phyloP scores from a whole-genome alignment of 345 rosid genomes.

The Linum trigynum region DNA sequence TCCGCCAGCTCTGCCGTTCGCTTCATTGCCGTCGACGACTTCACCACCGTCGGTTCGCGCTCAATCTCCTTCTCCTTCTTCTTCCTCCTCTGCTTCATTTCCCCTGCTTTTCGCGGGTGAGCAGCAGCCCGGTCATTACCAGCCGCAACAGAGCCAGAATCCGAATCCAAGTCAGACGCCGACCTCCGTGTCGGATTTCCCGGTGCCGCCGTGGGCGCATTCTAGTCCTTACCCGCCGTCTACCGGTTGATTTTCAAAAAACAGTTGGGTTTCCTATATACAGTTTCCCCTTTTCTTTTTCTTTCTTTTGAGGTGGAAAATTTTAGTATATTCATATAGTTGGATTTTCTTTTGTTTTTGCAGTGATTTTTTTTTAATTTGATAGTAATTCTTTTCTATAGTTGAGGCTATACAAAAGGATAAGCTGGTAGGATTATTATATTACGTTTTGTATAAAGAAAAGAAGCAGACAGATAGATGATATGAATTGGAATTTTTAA shows the following conservation, averaged over 20 bases:
- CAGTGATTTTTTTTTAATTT: too few species aligned
- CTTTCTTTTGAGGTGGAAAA: too few species aligned
- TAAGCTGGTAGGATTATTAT: too few species aligned
- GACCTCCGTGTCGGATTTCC: constrained; percentile 20
- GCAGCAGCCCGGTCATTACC: constrained; percentile 21
- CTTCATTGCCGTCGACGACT: constrained; percentile 16
- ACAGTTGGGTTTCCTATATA: not conserved
- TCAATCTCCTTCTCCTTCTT: constrained; percentile 2
- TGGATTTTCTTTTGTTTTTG: not conserved
- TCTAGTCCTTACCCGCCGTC: constrained; percentile 30
- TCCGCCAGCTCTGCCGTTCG: constrained; percentile 18
- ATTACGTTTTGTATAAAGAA: too few species aligned
- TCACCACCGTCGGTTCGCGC: constrained; percentile 12
- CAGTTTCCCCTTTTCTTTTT: too few species aligned
- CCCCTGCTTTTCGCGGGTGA: constrained; percentile 41
- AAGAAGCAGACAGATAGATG: too few species aligned
- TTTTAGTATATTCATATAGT: not conserved
- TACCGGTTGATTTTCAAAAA: constrained; percentile 12
- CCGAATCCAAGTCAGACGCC: constrained; percentile 14
- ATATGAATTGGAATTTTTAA: too few species aligned
- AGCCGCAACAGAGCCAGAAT: not conserved
- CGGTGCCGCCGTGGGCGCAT: constrained; percentile 26
- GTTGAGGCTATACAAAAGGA: too few species aligned
- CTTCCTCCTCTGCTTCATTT: constrained; percentile 29
- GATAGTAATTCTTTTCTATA: too few species aligned